Percentiles rank a stretch among this genome's conserved stretches.
These are phyloP conservation scores for Scolecobasidium constrictum DNA, from an alignment of 2,329 filamentous ascomycete genomes.

Conservation along the genomic window DNA sequence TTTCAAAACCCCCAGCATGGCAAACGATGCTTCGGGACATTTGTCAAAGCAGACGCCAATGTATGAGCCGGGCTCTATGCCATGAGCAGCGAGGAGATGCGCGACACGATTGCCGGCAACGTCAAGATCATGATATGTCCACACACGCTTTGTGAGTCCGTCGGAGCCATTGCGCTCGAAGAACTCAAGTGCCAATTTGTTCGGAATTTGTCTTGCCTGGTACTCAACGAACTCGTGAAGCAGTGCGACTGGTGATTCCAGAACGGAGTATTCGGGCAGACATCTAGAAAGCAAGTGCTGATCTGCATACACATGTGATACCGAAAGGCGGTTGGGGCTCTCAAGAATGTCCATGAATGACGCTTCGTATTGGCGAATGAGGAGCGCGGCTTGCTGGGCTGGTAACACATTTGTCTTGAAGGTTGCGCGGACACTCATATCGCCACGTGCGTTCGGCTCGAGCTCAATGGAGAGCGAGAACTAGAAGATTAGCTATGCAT, in stretches of 20 bases:
- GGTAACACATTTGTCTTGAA: conserved; percentile 57
- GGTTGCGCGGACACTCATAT: conserved; percentile 54
- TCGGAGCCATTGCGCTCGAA: conserved; percentile 43
- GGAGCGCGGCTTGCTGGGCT: conserved; percentile 50
- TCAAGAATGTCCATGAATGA: conserved; percentile 50
- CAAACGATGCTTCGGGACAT: conserved; percentile 72
- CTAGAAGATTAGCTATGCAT: conserved; percentile 16
- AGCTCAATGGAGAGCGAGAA: conserved; percentile 76
- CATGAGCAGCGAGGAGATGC: conserved; percentile 44
- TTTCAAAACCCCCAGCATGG: conserved; percentile 73
- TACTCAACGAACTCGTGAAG: conserved; percentile 71
- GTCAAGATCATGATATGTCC: conserved; percentile 68
- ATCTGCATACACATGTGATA: background rate
- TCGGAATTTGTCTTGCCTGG: conserved; percentile 44
- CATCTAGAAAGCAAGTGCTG: conserved; percentile 50
- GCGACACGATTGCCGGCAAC: conserved; percentile 62
- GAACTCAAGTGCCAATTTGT: conserved; percentile 65
- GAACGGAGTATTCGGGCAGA: conserved; percentile 45
- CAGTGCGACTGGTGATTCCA: conserved; percentile 49
- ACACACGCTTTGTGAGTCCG: conserved; percentile 39
- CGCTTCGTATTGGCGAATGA: conserved; percentile 63
- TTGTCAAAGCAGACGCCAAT: conserved; percentile 76
- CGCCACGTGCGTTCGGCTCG: conserved; percentile 40
- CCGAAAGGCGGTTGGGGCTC: conserved; percentile 29
- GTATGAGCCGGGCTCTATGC: conserved; percentile 46